A percentile compares a stretch with the other conserved stretches of the same genome.
Evolutionary conservation across 1,284 basidiomycete genomes (phyloP).

Genomic region (Ceratobasidium theobromae): DNA sequence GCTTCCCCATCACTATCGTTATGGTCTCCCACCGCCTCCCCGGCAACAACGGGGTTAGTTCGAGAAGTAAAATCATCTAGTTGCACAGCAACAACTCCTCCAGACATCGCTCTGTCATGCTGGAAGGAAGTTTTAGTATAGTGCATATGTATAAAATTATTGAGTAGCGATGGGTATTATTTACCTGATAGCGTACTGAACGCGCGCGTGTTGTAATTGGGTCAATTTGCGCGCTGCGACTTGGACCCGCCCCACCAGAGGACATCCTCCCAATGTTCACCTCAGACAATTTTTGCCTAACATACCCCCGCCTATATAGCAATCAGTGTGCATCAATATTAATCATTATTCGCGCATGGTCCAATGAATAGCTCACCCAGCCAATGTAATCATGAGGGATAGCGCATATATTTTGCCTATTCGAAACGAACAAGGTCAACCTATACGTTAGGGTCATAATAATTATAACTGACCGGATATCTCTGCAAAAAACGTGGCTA

Average conservation of each 20-base stretch:
- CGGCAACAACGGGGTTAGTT: background rate
- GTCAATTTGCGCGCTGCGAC: background rate
- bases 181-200: background rate
- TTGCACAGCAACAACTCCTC: background rate
- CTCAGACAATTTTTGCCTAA: background rate
- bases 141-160: too few species aligned
- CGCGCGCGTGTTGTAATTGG: background rate
- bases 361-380: background rate
- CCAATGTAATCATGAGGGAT: slow-evolving; percentile 2
- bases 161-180: background rate
- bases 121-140: background rate
- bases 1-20: background rate
- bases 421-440: background rate
- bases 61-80: background rate
- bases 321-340: background rate
- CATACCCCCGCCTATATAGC: background rate
- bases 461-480: background rate
- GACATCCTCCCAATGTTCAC: background rate
- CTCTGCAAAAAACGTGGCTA: background rate
- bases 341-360: background rate
- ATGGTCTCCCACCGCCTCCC: background rate
- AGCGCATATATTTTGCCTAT: slow-evolving; percentile 14
- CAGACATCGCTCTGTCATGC: background rate
- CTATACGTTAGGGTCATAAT: too few species aligned
- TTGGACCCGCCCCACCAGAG: background rate